Base-by-base conservation (phyloP, 2,329 filamentous ascomycete genomes). In the Penicillium sp. region DNA sequence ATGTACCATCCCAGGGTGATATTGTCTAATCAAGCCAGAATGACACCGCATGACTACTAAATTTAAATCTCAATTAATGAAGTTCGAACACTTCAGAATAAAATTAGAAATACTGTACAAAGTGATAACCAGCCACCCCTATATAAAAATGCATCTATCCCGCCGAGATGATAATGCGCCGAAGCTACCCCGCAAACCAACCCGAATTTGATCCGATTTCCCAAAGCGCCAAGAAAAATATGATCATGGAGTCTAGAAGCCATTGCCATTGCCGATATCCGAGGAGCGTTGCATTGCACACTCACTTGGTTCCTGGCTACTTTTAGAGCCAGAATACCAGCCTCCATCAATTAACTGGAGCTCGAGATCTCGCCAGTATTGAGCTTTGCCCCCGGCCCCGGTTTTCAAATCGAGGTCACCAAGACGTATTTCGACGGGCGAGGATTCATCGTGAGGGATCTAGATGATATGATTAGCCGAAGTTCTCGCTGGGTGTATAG, bases 371-470 rank as follows among this genome's bases (percentile, higher is more conserved):
- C 79, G 79, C 90, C 90, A 94, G 66, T 89, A 87, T 40, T 78
- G 77, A 52, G 86, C 78, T 70, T 93, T 92, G 49, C 81, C 78
- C 8, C 73, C 81, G 0, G 75, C 75, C 8, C 83, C 80, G 52
- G 87, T 87, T 76, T 94, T 94, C 65, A 89, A 81, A 72, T 94
- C 90, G 39, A 93, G 80, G 67, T 94, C 90, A 1, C 87, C 89
- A 9, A 94, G 79, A 50, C 87, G 84, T 39, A 78, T 71, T 33
- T 79, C 72, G 5, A 75, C 63, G 3, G 66, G 61, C 1, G 59
- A 58, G 16, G 56, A 64, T 29, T 71, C 70, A 42, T 72, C 67
- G 11, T 50, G 61, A 31, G 72, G 68, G 34, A 75, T 72, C 75
- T 77, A 37, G 3, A 16, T 13, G 3, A 46, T 39, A 29, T 45